These are phyloP conservation scores for Grosmannia penicillata DNA, from an alignment of 2,329 filamentous ascomycete species.

Conservation along the genomic window DNA sequence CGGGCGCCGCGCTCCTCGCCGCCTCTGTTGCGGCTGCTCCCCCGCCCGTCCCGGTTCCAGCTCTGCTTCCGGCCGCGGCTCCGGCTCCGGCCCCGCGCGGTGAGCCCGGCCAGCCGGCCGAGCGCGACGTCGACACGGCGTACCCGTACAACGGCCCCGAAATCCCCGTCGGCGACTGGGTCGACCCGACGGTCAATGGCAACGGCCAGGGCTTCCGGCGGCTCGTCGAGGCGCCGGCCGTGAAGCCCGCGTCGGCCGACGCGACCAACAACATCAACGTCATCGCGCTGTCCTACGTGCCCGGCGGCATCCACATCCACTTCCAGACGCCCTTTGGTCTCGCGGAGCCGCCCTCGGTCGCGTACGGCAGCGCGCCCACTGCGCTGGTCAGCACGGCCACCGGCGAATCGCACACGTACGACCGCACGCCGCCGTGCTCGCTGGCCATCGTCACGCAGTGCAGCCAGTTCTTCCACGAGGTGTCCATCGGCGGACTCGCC, in stretches of 20 bases:
- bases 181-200: conserved; percentile 31
- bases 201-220: conserved; percentile 36
- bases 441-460: conserved; percentile 29
- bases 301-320: conserved; percentile 34
- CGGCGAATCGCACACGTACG: conserved; percentile 28
- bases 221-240: conserved; percentile 32
- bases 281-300: conserved; percentile 31
- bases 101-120: no score
- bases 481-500: conserved; percentile 24
- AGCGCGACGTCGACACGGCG: conserved; percentile 26
- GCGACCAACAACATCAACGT: conserved; percentile 38
- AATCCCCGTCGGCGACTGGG: conserved; percentile 35
- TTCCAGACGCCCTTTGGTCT: conserved; percentile 38
- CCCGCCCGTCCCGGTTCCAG: no score
- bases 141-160: conserved; percentile 33
- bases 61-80: no score
- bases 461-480: conserved; percentile 36
- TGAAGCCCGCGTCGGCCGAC: conserved; percentile 24
- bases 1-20: no score
- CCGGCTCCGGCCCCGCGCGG: no score
- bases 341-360: conserved; percentile 24
- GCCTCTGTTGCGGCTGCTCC: no score
- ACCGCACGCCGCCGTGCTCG: conserved; percentile 34
- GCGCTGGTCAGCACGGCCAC: conserved; percentile 20
- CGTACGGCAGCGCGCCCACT: conserved; percentile 23